Base-by-base conservation (phyloP, 2,329 filamentous ascomycete genomes). In the Colletotrichum noveboracense region DNA sequence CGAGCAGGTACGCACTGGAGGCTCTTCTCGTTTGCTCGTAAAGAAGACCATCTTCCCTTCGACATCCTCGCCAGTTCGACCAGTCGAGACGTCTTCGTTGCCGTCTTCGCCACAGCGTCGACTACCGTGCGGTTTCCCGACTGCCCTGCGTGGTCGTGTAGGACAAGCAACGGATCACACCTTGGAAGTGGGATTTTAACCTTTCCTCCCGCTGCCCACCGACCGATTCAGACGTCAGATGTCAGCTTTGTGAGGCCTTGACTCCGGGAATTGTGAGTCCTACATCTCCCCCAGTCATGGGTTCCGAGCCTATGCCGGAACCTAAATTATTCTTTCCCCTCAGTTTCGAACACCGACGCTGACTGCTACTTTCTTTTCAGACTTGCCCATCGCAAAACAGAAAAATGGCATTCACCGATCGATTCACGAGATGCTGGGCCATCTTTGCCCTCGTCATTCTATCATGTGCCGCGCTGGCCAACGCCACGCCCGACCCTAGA, bases 371-470 rank as follows among this genome's bases (percentile, higher is more conserved):
- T 8, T 26, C 13, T 36, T 43, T 21, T 66, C 65, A 77, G 62
- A 10, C 34, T 18, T n/a, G 60, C 66, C 66, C 28, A 66, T 52
- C 14, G 67, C 56, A 30, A 69, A 38, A 13, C 18, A 18, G 70
- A 64, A 75, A 62, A 73, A 81, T 82, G 81, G 56, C 75, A 76
- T 75, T 77, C 58, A 67, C 70, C 43, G 64, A 72, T 10, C 75
- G 79, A 78, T 79, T 79, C 66, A 64, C 71, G 73, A 77, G 66
- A 55, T 66, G 70, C n/a, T 32, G 79, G 69, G 79, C 79, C 58
- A 71, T 76, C 52, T 21, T 82, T 34, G 48, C 80, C 32, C 61
- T 85, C 16, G 61, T 82, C 64, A 69, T 79, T 48, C 77, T 80
- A 30, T 76, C 77, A 30, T 82, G 80, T 77, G 73, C 73, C 5